These are phyloP conservation scores for Ganoderma boninense DNA, from an alignment of 1,284 basidiomycete species.

Conservation along the genomic window DNA sequence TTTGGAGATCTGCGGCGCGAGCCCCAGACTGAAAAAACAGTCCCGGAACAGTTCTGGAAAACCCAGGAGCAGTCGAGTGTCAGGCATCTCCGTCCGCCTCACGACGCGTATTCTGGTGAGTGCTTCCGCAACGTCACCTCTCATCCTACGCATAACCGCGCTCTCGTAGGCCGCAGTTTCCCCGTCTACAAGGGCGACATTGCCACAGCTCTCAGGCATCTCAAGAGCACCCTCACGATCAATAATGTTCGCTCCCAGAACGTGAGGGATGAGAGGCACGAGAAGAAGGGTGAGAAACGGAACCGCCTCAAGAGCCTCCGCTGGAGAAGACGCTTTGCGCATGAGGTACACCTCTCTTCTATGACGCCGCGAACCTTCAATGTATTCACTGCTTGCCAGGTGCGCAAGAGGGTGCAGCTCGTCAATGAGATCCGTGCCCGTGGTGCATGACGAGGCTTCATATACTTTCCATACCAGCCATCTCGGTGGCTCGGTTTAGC, in stretches of 20 bases:
- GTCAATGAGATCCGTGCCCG: constrained; percentile 59
- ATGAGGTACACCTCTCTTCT: constrained; percentile 58
- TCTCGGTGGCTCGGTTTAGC: constrained; percentile 22
- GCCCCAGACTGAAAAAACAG: background rate
- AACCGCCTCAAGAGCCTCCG: constrained; percentile 68
- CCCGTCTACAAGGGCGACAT: constrained; percentile 49
- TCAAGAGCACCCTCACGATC: constrained; percentile 59
- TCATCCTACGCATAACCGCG: constrained; percentile 20
- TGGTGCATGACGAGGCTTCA: constrained; percentile 45
- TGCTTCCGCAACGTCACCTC: constrained; percentile 6
- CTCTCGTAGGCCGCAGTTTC: constrained; percentile 57
- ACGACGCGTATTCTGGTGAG: constrained; percentile 38
- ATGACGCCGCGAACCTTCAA: constrained; percentile 6
- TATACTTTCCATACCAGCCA: constrained; percentile 17
- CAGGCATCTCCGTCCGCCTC: constrained; percentile 26
- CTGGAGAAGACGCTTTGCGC: constrained; percentile 73
- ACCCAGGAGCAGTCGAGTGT: constrained; percentile 24
- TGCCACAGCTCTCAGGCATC: constrained; percentile 51
- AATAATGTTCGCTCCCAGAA: constrained; percentile 67
- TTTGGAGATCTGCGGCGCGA: background rate
- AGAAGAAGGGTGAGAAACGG: constrained; percentile 62
- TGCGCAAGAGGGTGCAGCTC: constrained; percentile 63
- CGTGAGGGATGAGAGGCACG: constrained; percentile 60
- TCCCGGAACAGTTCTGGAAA: constrained; percentile 34
- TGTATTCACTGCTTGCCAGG: constrained; percentile 49